A percentile compares a stretch with the other conserved stretches of the same genome.
These are phyloP conservation scores for Saccharomycopsis phalli DNA, from an alignment of 1,139 yeast species.

Conservation along the genomic window DNA sequence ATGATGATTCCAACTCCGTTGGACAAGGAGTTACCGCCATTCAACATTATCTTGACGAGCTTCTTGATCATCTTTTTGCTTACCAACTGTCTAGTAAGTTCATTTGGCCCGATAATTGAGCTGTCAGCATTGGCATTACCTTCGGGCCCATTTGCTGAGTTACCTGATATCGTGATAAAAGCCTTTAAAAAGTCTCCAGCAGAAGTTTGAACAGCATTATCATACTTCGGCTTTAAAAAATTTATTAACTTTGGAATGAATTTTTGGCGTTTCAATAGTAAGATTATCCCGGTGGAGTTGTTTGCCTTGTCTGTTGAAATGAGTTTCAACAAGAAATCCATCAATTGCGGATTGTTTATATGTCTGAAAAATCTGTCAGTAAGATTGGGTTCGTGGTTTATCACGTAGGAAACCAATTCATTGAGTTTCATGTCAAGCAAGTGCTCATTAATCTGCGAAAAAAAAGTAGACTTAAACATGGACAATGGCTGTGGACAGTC, in stretches of 20 bases:
- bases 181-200: conserved; percentile 95
- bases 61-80: conserved; percentile 57
- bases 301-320: conserved; percentile 61
- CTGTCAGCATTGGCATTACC: conserved; percentile 57
- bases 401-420: conserved; percentile 66
- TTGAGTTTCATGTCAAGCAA: conserved; percentile 84
- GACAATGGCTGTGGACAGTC: conserved; percentile 59
- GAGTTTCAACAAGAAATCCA: conserved; percentile 57
- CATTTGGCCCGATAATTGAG: conserved; percentile 94
- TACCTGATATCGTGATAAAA: conserved; percentile 84
- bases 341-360: conserved; percentile 75
- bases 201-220: conserved; percentile 73
- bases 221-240: conserved; percentile 39
- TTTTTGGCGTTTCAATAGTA: conserved; percentile 39
- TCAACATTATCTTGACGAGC: conserved; percentile 74
- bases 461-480: conserved; percentile 72
- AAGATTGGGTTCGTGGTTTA: conserved; percentile 46
- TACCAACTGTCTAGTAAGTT: conserved; percentile 82
- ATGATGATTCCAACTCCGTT: conserved; percentile 95
- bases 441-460: conserved; percentile 92
- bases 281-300: conserved; percentile 47
- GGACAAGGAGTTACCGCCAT: conserved; percentile 86
- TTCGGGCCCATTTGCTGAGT: conserved; percentile 34
- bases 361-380: conserved; percentile 68
- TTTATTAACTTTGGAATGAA: conserved; percentile 45